Evolutionary conservation across 768 basidiomycete species (phyloP).

Genomic region (Xerocomus brunneocitrinus): DNA sequence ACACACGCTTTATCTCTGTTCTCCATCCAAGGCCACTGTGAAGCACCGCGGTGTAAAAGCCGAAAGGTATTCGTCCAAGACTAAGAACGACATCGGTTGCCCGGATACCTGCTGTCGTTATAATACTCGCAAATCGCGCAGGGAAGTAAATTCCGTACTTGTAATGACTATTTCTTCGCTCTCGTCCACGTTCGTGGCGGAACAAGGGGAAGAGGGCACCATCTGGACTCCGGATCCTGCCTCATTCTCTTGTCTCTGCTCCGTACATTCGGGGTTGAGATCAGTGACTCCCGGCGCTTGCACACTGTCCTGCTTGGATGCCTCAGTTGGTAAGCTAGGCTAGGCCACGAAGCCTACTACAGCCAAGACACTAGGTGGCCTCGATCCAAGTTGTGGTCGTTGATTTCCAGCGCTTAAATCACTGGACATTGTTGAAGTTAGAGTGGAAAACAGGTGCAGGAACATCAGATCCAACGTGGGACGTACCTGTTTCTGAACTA

Average conservation of each 20-base stretch:
- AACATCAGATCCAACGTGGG: background rate
- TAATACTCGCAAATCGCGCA: background rate
- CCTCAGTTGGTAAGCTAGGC: too few species aligned
- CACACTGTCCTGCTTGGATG: background rate
- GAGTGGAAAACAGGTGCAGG: background rate
- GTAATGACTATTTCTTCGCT: background rate
- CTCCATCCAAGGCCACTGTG: conserved; percentile 2
- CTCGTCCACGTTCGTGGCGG: background rate
- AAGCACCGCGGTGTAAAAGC: conserved; percentile 1
- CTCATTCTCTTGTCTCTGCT: background rate
- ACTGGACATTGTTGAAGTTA: background rate
- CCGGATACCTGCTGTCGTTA: background rate
- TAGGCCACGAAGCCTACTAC: background rate
- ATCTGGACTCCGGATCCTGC: background rate
- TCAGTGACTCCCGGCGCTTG: background rate
- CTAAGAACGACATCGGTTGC: background rate
- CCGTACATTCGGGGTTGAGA: background rate
- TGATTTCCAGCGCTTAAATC: background rate
- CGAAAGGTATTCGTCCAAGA: conserved; percentile 1
- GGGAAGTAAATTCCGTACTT: background rate
- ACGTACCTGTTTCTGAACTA: background rate
- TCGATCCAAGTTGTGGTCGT: background rate
- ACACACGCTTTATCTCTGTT: background rate
- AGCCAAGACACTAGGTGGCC: background rate
- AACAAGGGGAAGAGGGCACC: background rate